Percentiles rank a stretch among this genome's conserved stretches.
phyloP scores from a whole-genome alignment of 2,329 filamentous ascomycete genomes.

The Aspergillus sp. region DNA sequence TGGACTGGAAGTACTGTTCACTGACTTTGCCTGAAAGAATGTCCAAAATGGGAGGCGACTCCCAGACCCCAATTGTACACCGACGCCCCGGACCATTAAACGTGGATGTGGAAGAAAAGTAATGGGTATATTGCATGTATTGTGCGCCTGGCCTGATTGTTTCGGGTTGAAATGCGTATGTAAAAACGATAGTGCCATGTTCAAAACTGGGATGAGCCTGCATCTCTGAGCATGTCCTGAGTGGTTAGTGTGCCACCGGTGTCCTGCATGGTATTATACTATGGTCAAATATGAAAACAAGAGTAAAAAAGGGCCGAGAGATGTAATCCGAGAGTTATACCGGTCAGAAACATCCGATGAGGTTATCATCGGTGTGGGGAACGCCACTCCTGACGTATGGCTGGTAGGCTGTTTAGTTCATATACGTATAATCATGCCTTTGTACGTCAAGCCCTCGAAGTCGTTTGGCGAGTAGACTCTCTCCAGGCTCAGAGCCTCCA shows the following conservation, averaged over 20 bases:
- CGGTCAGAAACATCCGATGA: neutral
- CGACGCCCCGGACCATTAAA: neutral
- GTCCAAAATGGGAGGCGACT: no score
- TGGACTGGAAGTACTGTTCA: no score
- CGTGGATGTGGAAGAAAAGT: neutral
- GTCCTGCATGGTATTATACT: neutral
- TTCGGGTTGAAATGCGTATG: neutral
- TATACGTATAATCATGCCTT: conserved; percentile 15
- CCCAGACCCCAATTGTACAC: no score
- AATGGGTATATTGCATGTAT: conserved; percentile 2
- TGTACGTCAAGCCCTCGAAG: conserved; percentile 61
- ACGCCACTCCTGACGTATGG: neutral
- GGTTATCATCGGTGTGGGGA: neutral
- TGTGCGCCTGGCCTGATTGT: neutral
- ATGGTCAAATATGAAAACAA: neutral
- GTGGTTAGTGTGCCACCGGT: neutral
- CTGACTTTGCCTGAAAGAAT: no score
- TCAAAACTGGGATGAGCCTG: neutral
- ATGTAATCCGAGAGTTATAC: neutral
- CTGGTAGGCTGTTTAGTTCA: neutral
- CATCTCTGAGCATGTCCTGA: neutral
- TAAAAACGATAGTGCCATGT: neutral
- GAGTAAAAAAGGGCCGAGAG: neutral
- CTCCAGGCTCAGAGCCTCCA: conserved; percentile 47
- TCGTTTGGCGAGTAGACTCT: conserved; percentile 68